Evolutionary conservation across 2,329 filamentous ascomycete species (phyloP).

Genomic region (Fusarium napiforme): DNA sequence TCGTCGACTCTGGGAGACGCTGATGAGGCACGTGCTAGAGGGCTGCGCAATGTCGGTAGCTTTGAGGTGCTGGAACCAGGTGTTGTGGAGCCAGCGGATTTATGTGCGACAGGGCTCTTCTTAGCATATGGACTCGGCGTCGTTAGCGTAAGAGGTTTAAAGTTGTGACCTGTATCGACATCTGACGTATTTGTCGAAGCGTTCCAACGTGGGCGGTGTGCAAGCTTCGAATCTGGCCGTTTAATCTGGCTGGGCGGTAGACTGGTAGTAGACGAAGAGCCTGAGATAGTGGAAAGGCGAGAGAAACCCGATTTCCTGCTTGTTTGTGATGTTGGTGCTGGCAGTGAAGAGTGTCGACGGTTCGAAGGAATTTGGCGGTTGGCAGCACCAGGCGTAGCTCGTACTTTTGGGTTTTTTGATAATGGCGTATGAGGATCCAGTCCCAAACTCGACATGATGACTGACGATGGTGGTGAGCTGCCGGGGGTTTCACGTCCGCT

Average conservation of each 20-base stretch:
- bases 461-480: constrained; percentile 71
- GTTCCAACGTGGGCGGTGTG: constrained; percentile 79
- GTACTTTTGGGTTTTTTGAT: constrained; percentile 55
- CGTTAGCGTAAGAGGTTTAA: constrained; percentile 70
- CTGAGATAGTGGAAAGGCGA: constrained; percentile 59
- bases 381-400: constrained; percentile 61
- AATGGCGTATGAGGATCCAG: constrained; percentile 60
- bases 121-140: constrained; percentile 68
- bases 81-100: constrained; percentile 57
- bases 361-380: constrained; percentile 57
- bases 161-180: constrained; percentile 75
- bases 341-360: constrained; percentile 61
- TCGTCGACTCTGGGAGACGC: constrained; percentile 59
- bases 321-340: constrained; percentile 55
- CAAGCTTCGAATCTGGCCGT: constrained; percentile 58
- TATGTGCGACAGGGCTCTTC: constrained; percentile 53
- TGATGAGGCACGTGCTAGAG: constrained; percentile 58
- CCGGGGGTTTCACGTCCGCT: constrained; percentile 78
- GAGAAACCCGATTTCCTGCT: constrained; percentile 56
- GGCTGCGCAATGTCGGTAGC: constrained; percentile 61
- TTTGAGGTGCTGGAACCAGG: constrained; percentile 57
- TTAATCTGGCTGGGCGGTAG: constrained; percentile 53
- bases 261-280: constrained; percentile 61
- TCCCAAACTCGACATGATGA: constrained; percentile 68
- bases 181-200: constrained; percentile 70